Evolutionary conservation across 2,329 filamentous ascomycete species (phyloP).

Genomic region (Macroventuria anomochaeta): DNA sequence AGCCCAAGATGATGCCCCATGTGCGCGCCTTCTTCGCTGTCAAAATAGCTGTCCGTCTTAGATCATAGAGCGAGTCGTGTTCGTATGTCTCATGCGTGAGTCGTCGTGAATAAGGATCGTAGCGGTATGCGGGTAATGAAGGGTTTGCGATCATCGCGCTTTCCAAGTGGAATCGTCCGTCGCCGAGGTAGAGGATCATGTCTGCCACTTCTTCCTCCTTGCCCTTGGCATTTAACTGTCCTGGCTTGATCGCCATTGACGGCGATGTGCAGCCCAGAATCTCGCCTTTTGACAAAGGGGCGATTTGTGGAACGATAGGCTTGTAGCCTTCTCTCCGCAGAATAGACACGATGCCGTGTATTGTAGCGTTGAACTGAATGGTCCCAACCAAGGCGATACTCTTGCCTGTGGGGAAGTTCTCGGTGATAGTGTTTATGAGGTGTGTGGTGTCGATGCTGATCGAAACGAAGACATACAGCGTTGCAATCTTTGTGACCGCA

Average conservation of each 20-base stretch:
- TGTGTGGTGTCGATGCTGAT: slow-evolving; percentile 94
- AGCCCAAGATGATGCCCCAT: slow-evolving; percentile 95
- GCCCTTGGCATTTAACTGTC: slow-evolving; percentile 54
- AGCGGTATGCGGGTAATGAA: slow-evolving; percentile 85
- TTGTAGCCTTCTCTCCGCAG: slow-evolving; percentile 85
- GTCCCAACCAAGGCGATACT: slow-evolving; percentile 93
- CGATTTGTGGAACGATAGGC: slow-evolving; percentile 88
- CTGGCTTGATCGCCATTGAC: slow-evolving; percentile 44
- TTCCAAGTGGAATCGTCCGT: slow-evolving; percentile 94
- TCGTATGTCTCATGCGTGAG: slow-evolving; percentile 91
- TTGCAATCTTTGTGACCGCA: slow-evolving; percentile 95
- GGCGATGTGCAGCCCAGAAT: slow-evolving; percentile 98
- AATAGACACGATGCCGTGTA: slow-evolving; percentile 80
- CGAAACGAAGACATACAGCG: slow-evolving; percentile 96
- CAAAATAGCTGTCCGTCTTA: slow-evolving; percentile 78
- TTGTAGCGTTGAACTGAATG: slow-evolving; percentile 97
- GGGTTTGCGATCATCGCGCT: slow-evolving; percentile 99
- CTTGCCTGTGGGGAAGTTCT: slow-evolving; percentile 85
- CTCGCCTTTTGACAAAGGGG: slow-evolving; percentile 90
- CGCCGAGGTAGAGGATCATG: slow-evolving; percentile 85
- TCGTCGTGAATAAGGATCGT: slow-evolving; percentile 93
- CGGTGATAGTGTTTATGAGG: slow-evolving; percentile 82
- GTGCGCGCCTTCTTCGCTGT: slow-evolving; percentile 78
- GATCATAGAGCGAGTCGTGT: slow-evolving; percentile 85
- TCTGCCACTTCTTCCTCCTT: slow-evolving; percentile 60